Evolutionary conservation across 2,329 filamentous ascomycete species (phyloP), one percentile per base, ranked within the genome.

Genomic region (Penicillium freii): DNA sequence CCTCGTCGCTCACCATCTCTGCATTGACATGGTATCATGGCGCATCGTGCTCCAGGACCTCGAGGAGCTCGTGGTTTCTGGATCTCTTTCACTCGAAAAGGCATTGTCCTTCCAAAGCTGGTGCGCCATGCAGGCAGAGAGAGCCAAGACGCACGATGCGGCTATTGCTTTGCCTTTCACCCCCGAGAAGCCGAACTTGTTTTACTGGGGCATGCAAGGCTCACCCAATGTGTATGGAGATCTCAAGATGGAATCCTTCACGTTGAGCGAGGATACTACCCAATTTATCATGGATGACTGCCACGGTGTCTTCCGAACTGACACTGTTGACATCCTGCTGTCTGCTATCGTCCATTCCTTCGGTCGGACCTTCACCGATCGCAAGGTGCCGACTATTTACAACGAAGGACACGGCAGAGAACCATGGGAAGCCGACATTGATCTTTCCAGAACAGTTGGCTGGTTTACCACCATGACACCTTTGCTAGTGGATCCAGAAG

Each of bases 351-450:
- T 77, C 65, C 50, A 80, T 47, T 80, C 80, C 0, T 82, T 82
- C 64, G 64, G 65, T 7, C 71, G 69, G 19, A 69, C 71, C 0
- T 82, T 82, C 57, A 66, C 69, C 0, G 76, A 79, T 42, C 71
- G 80, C 31, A 64, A 68, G 5, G 62, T 73, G 3, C 75, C 79
- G 0, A 75, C 77, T 0, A 72, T 82, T 15, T 80, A 78, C 62
- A 81, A 80, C 44, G 80, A 82, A 66, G 78, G 79, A 1, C 79
- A 81, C 55, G 80, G 79, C 7, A 75, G 80, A 25, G 79, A 81
- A 62, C 61, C 76, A 0, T 80, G 78, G 70, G 72, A 78, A 56
- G 47, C 72, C 3, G 72, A 67, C 21, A 72, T 81, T 48, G 79
- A 81, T 52, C 71, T 81, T 4, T 78, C 78, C 0, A 66, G 75